Conservation (phyloP, 2,329 filamentous ascomycete species). For the Beauveria medogensis region DNA sequence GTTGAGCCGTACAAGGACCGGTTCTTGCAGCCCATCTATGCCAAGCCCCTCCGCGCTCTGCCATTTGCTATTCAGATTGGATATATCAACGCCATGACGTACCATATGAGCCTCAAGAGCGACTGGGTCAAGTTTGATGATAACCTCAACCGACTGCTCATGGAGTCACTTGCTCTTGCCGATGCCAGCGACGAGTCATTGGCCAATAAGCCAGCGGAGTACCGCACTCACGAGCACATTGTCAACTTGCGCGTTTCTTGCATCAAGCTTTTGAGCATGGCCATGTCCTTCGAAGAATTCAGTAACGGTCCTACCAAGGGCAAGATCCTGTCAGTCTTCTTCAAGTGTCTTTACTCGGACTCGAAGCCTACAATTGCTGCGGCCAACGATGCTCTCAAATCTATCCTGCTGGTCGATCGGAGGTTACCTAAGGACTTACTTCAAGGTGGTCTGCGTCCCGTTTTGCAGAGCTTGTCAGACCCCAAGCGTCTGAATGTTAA, state of each 20-base stretch:
- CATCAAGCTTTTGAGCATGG: constrained; percentile 84
- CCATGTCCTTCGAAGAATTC: constrained; percentile 90
- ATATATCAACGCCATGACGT: constrained; percentile 96
- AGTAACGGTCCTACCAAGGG: constrained; percentile 59
- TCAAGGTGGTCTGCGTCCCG: constrained; percentile 86
- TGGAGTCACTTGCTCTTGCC: constrained; percentile 88
- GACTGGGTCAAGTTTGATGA: constrained; percentile 91
- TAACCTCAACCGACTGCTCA: constrained; percentile 76
- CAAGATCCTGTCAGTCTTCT: constrained; percentile 89
- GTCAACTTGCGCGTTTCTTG: constrained; percentile 87
- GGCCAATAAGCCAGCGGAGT: constrained; percentile 86
- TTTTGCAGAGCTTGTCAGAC: constrained; percentile 94
- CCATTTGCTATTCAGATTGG: constrained; percentile 95
- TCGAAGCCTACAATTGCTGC: constrained; percentile 88
- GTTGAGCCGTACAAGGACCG: constrained; percentile 85
- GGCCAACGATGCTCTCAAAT: constrained; percentile 82
- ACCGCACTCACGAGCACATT: constrained; percentile 91
- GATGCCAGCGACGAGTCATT: constrained; percentile 92
- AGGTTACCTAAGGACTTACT: constrained; percentile 93
- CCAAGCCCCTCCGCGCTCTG: constrained; percentile 85
- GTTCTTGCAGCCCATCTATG: constrained; percentile 84
- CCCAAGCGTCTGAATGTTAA: constrained; percentile 82
- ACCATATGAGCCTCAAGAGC: constrained; percentile 81
- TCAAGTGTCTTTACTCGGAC: constrained; percentile 93
- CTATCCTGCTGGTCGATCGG: constrained; percentile 78